phyloP scores from a whole-genome alignment of 768 basidiomycete genomes.

The Xerocomellus intermedius region DNA sequence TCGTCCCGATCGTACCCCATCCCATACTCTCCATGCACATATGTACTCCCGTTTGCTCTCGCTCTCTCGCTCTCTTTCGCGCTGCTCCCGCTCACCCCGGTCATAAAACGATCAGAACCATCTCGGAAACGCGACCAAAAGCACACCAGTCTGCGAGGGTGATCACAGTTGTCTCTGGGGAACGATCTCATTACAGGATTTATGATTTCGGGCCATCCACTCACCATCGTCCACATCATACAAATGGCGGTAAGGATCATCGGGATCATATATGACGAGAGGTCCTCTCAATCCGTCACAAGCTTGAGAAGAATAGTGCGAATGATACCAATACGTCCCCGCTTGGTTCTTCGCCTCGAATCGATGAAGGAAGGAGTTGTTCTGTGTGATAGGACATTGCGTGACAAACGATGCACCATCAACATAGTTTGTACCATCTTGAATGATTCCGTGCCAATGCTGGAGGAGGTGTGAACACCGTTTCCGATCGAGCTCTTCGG shows the following conservation, averaged over 20 bases:
- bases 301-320: constrained; percentile 37
- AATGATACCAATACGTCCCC: constrained; percentile 38
- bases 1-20: constrained; percentile 13
- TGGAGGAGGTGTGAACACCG: constrained; percentile 18
- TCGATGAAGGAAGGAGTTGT: constrained; percentile 22
- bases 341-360: constrained; percentile 23
- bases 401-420: constrained; percentile 45
- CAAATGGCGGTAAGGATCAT: constrained; percentile 36
- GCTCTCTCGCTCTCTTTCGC: constrained; percentile 13
- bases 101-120: constrained; percentile 32
- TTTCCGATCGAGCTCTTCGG: background rate
- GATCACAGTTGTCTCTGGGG: constrained; percentile 24
- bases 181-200: background rate
- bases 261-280: constrained; percentile 41
- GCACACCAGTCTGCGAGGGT: constrained; percentile 28
- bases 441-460: constrained; percentile 59
- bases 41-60: constrained; percentile 38
- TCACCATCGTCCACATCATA: constrained; percentile 48
- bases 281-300: constrained; percentile 41
- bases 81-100: constrained; percentile 13
- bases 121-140: background rate
- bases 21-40: constrained; percentile 29
- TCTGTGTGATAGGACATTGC: constrained; percentile 32
- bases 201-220: background rate
- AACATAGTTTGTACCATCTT: constrained; percentile 41